These are phyloP conservation scores for Microdochium bolleyi DNA, from an alignment of 2,329 filamentous ascomycete genomes.

Conservation along the genomic window DNA sequence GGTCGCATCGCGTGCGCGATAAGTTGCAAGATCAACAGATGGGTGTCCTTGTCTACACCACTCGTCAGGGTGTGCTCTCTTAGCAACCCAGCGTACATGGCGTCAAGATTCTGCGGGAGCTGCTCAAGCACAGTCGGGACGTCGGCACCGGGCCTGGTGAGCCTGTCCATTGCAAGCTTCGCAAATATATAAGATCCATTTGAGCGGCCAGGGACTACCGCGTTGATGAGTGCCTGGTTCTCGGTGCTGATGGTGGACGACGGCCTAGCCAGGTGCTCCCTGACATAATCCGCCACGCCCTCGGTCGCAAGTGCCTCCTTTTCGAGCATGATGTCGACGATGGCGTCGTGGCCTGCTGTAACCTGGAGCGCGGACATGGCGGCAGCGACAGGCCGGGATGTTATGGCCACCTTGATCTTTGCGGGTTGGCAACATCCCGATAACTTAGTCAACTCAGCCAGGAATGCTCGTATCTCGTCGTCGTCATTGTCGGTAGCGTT, in stretches of 20 bases:
- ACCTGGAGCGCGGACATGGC: constrained; percentile 20
- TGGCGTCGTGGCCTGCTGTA: not conserved
- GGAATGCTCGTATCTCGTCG: constrained; percentile 18
- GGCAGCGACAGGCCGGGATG: constrained; percentile 27
- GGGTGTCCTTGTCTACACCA: constrained; percentile 10
- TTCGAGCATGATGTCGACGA: constrained; percentile 27
- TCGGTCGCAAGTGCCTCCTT: constrained; percentile 22
- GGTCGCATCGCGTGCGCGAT: constrained; percentile 32
- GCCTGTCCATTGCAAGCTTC: constrained; percentile 30
- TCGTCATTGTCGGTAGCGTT: constrained; percentile 28
- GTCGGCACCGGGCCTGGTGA: constrained; percentile 15
- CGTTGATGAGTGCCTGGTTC: constrained; percentile 11
- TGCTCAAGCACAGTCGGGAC: constrained; percentile 14
- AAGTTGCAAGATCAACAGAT: constrained; percentile 28
- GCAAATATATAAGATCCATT: constrained; percentile 37
- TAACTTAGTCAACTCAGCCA: constrained; percentile 21
- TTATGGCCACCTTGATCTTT: constrained; percentile 31
- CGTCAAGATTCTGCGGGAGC: constrained; percentile 26
- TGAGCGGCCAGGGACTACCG: constrained; percentile 24
- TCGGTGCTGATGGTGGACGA: constrained; percentile 1
- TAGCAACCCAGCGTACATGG: constrained; percentile 32
- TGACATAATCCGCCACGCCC: constrained; percentile 31
- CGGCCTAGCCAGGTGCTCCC: not conserved
- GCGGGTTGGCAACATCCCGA: constrained; percentile 11
- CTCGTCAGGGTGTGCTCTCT: constrained; percentile 24